Evolutionary conservation across 352 stramenopile genomes (phyloP).

Genomic region (Pythium brachiatum): DNA sequence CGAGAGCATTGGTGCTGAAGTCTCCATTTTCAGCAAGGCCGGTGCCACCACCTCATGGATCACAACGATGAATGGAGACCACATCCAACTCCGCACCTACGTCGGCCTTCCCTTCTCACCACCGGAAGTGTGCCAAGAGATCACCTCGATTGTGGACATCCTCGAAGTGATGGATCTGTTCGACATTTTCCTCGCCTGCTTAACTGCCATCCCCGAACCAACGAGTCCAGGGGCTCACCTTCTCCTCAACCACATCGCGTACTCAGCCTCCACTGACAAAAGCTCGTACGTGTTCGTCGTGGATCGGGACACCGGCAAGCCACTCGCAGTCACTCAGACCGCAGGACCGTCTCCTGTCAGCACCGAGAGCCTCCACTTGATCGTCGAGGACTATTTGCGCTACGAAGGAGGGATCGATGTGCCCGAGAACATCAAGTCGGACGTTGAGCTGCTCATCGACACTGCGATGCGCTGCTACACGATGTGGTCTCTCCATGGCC

Average conservation of each 20-base stretch:
- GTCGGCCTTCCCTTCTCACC: constrained; percentile 13
- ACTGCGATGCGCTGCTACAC: constrained; percentile 42
- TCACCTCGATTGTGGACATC: constrained; percentile 39
- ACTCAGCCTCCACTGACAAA: constrained; percentile 32
- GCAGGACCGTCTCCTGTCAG: not conserved
- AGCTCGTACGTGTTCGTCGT: constrained; percentile 50
- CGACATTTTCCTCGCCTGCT: constrained; percentile 36
- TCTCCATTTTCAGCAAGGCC: constrained; percentile 40
- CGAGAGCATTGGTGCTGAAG: constrained; percentile 36
- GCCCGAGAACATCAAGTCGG: constrained; percentile 45
- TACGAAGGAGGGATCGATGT: constrained; percentile 31
- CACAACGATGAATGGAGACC: constrained; percentile 28
- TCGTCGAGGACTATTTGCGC: constrained; percentile 43
- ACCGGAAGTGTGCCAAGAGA: constrained; percentile 24
- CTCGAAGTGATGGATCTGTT: constrained; percentile 46
- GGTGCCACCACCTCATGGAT: constrained; percentile 50
- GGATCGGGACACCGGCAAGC: constrained; percentile 32
- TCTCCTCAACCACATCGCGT: constrained; percentile 15
- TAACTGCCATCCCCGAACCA: constrained; percentile 14
- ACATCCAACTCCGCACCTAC: constrained; percentile 42
- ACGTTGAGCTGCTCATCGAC: constrained; percentile 53
- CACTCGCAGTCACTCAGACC: constrained; percentile 37
- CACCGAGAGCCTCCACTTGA: constrained; percentile 26
- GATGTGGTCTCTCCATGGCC: constrained; percentile 34
- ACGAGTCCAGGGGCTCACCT: constrained; percentile 11